Evolutionary conservation across 2,329 filamentous ascomycete genomes (phyloP), one percentile per base, ranked within the genome.

Genomic region (Colletotrichum incanum): DNA sequence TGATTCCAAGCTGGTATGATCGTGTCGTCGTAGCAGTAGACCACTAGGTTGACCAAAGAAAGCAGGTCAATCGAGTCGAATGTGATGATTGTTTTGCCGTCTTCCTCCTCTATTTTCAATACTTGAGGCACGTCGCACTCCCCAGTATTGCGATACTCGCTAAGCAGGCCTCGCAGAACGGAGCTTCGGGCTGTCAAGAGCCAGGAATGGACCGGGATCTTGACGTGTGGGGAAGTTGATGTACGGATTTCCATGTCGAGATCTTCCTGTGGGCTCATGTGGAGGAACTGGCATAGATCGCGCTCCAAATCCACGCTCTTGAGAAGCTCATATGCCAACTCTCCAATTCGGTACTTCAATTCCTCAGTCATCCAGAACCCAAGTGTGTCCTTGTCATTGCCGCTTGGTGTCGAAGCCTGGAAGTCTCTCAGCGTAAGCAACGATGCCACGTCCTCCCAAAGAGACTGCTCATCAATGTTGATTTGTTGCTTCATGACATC

Each of bases 1-100:
- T 93, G 92, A 75, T 95, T 93, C 96, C 96, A 98, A 23, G 95
- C 93, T 71, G 96, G 94, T 41, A 98, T 87, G 20, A 95, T 84
- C 5, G 86, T 86, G 78, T 98, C 96, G 7, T 91, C 92, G 79
- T 98, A 98, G 9, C 93, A 79, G 77, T 94, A 98, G 12, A 96
- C 85, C 1, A 93, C 89, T 12, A 98, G 76, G 76, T 98, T 96
- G 68, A 98, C 84, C 8, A 98, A 79, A 0, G 94, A 93, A 43
- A 97, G 85, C 47, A 96, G 87, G 78, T 98, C 95, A 16, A 96
- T 77, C 1, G 90, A 82, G 26, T 90, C 84, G 64, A 98, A 92
- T 0, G 89, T 88, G 26, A 98, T 78, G 12, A 91, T 71, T 1
- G 86, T 82, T 55, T 86, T 88, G 7, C 87, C 87, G 23, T 87